A percentile compares a stretch with the other conserved stretches of the same genome.
phyloP scores from a whole-genome alignment of 805 yeast species.

The Lipomyces yamanashiensis region DNA sequence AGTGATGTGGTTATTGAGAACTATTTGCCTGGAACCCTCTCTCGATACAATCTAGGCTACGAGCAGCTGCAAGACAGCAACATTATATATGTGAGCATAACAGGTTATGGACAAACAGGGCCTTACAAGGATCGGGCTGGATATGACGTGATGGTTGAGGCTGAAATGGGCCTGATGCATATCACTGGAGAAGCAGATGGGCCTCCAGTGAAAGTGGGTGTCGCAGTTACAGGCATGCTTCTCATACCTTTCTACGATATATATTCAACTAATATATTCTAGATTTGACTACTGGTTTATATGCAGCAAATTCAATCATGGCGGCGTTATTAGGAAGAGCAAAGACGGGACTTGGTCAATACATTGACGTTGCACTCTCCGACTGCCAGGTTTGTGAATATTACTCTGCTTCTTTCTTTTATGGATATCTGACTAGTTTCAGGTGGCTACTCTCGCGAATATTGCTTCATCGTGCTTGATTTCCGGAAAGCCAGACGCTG shows the following conservation, averaged over 20 bases:
- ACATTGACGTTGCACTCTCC: conserved; percentile 47
- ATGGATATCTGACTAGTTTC: neutral
- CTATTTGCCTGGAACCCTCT: conserved; percentile 48
- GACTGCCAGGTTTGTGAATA: conserved; percentile 45
- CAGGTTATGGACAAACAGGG: conserved; percentile 53
- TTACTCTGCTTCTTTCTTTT: neutral
- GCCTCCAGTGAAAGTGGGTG: conserved; percentile 52
- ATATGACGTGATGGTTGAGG: conserved; percentile 51
- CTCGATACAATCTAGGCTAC: conserved; percentile 47
- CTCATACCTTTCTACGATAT: neutral
- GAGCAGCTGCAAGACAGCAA: conserved; percentile 38
- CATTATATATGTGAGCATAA: conserved; percentile 48
- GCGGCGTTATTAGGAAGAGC: conserved; percentile 47
- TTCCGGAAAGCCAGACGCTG: conserved; percentile 48
- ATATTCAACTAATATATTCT: neutral
- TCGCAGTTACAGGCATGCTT: conserved; percentile 46
- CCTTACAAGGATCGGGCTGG: conserved; percentile 50
- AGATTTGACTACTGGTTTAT: conserved; percentile 50
- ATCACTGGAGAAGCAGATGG: conserved; percentile 51
- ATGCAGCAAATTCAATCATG: conserved; percentile 47
- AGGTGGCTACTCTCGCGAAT: conserved; percentile 48
- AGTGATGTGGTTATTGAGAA: conserved; percentile 50
- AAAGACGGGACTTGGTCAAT: conserved; percentile 47
- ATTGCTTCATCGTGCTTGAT: conserved; percentile 48
- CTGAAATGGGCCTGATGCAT: conserved; percentile 53